A percentile compares a stretch with the other conserved stretches of the same genome.
These are phyloP conservation scores for Aureobasidium sp. DNA, from an alignment of 2,329 filamentous ascomycete species.

Conservation along the genomic window DNA sequence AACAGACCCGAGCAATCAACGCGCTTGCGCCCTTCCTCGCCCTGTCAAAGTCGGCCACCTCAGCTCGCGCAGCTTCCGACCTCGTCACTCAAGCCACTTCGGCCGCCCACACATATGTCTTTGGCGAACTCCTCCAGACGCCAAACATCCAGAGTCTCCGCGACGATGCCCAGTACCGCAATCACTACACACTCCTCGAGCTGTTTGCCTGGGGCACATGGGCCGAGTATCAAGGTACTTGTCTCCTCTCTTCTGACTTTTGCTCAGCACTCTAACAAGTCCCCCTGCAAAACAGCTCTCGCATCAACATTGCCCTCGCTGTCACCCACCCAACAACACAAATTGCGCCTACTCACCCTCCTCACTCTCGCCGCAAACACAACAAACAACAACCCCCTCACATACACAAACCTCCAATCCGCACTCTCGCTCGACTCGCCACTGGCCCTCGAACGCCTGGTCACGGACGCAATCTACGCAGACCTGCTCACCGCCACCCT, in stretches of 20 bases:
- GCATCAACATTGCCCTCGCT: conserved; percentile 60
- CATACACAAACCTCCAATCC: conserved; percentile 61
- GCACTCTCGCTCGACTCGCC: conserved; percentile 60
- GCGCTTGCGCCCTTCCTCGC: conserved; percentile 77
- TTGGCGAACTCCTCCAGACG: conserved; percentile 81
- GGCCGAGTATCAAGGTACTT: conserved; percentile 59
- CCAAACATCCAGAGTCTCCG: conserved; percentile 70
- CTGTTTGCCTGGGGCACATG: conserved; percentile 93
- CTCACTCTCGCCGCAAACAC: conserved; percentile 62
- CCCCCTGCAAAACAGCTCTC: conserved; percentile 31
- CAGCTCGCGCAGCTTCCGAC: conserved; percentile 76
- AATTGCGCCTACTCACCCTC: conserved; percentile 86
- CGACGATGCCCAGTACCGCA: conserved; percentile 54
- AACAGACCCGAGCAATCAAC: conserved; percentile 59
- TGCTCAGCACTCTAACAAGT: too few relatives aligned
- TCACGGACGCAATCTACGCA: conserved; percentile 82
- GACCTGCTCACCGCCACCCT: conserved; percentile 76
- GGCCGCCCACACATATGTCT: conserved; percentile 83
- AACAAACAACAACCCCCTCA: conserved; percentile 51
- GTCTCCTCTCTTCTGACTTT: neutral
- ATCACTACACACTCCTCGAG: conserved; percentile 65
- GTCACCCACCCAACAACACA: conserved; percentile 64
- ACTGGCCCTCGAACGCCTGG: conserved; percentile 73
- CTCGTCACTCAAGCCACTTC: conserved; percentile 83
- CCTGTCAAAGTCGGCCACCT: conserved; percentile 77